A percentile compares a stretch with the other conserved stretches of the same genome.
phyloP scores from a whole-genome alignment of 345 rosid genomes.

The Linum lewisii region DNA sequence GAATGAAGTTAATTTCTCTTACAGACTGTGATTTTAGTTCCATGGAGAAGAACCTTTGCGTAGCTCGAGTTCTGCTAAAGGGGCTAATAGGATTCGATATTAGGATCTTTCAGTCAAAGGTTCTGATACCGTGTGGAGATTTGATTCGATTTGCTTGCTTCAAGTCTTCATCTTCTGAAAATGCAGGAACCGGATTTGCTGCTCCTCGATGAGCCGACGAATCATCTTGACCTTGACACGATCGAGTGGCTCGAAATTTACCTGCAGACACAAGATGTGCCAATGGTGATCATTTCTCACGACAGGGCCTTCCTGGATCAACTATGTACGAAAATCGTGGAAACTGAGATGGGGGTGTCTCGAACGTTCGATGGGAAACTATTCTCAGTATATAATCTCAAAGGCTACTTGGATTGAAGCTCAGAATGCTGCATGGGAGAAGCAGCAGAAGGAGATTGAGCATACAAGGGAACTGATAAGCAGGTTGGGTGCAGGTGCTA shows the following conservation, averaged over 20 bases:
- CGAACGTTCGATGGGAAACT: conserved; percentile 77
- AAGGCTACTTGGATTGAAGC: conserved; percentile 74
- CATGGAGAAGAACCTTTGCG: too few species aligned
- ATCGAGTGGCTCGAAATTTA: conserved; percentile 98
- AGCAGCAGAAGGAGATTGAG: conserved; percentile 85
- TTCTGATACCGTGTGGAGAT: too few species aligned
- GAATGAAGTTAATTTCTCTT: conserved; percentile 42
- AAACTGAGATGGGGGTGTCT: conserved; percentile 91
- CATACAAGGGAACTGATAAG: conserved; percentile 60
- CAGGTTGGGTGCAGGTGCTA: conserved; percentile 78
- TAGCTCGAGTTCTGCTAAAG: too few species aligned
- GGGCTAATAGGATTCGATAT: too few species aligned
- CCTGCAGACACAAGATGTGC: conserved; percentile 80
- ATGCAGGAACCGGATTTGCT: conserved; percentile 85
- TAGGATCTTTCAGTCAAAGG: neutral
- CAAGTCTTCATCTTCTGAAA: neutral
- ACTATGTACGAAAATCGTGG: conserved; percentile 89
- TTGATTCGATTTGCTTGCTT: too few species aligned
- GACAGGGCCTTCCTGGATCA: conserved; percentile 97
- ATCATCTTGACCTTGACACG: conserved; percentile 92
- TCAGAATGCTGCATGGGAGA: conserved; percentile 79
- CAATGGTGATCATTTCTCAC: conserved; percentile 93
- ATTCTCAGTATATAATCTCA: conserved; percentile 65
- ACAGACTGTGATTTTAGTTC: neutral
- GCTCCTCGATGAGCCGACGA: conserved; percentile 92